phyloP scores from a whole-genome alignment of 2,329 filamentous ascomycete species.

The Aspergillus uvarum region DNA sequence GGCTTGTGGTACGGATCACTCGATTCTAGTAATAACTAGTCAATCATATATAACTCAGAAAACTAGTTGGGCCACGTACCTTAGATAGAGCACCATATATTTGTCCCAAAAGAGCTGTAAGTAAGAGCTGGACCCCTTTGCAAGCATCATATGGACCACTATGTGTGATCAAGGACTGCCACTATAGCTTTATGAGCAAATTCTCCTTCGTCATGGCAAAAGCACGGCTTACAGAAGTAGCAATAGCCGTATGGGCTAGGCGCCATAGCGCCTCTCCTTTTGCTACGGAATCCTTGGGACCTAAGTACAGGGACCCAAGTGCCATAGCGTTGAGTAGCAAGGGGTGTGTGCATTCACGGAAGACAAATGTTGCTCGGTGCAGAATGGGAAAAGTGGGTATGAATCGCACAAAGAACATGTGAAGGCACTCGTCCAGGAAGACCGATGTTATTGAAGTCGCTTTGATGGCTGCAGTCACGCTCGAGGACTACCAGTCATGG shows the following conservation, averaged over 20 bases:
- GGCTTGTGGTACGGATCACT: conserved; percentile 45
- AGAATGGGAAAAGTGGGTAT: conserved; percentile 50
- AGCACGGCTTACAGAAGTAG: conserved; percentile 37
- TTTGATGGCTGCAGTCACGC: conserved; percentile 47
- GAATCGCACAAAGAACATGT: conserved; percentile 50
- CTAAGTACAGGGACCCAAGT: conserved; percentile 48
- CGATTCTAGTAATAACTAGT: conserved; percentile 33
- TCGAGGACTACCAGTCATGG: conserved; percentile 35
- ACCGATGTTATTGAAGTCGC: conserved; percentile 46
- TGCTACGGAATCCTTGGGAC: conserved; percentile 44
- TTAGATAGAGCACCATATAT: conserved; percentile 47
- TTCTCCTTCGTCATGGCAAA: not conserved
- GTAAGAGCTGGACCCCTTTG: conserved; percentile 46
- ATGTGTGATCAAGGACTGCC: conserved; percentile 48
- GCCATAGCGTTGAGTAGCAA: conserved; percentile 48
- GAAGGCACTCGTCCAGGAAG: conserved; percentile 48
- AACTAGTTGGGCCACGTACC: conserved; percentile 16
- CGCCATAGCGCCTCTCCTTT: conserved; percentile 49
- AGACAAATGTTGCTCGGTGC: conserved; percentile 47
- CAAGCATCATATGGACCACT: conserved; percentile 45
- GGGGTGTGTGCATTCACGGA: conserved; percentile 46
- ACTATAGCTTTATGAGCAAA: conserved; percentile 25
- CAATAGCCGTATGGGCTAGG: conserved; percentile 46
- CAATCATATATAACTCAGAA: not conserved
- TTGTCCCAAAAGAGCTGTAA: conserved; percentile 46